phyloP scores from a whole-genome alignment of 1,139 yeast species.

The Saccharomycopsis hybrid region DNA sequence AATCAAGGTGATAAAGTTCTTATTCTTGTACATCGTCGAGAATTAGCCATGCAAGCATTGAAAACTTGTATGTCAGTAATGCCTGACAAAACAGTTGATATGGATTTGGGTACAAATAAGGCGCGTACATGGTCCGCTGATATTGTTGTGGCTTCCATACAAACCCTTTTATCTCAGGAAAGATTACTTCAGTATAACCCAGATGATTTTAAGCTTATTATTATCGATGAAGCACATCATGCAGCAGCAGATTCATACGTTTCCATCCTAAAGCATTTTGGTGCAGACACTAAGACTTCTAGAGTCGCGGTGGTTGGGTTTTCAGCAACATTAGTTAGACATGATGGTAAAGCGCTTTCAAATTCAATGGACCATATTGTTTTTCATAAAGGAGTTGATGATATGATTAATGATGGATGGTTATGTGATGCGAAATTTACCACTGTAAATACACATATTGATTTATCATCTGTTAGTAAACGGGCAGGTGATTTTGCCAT shows the following conservation, averaged over 20 bases:
- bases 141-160: constrained; percentile 74
- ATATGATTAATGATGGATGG: constrained; percentile 65
- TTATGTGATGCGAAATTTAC: constrained; percentile 66
- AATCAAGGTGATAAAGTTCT: constrained; percentile 45
- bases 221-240: constrained; percentile 93
- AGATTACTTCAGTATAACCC: constrained; percentile 55
- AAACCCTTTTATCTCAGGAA: constrained; percentile 44
- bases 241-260: constrained; percentile 70
- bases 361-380: constrained; percentile 68
- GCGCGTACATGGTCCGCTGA: constrained; percentile 42
- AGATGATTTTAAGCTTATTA: constrained; percentile 56
- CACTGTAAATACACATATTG: constrained; percentile 38
- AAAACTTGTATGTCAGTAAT: constrained; percentile 39
- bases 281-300: constrained; percentile 39
- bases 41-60: constrained; percentile 68
- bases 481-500: constrained; percentile 50
- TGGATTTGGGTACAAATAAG: constrained; percentile 60
- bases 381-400: constrained; percentile 57
- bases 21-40: constrained; percentile 77
- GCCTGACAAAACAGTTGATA: constrained; percentile 50
- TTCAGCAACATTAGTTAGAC: constrained; percentile 73
- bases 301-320: constrained; percentile 67
- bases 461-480: constrained; percentile 32
- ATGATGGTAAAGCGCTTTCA: constrained; percentile 58
- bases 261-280: constrained; percentile 52